These are phyloP conservation scores for Stagonosporopsis chrysanthemi DNA, from an alignment of 2,329 filamentous ascomycete genomes.

Conservation along the genomic window DNA sequence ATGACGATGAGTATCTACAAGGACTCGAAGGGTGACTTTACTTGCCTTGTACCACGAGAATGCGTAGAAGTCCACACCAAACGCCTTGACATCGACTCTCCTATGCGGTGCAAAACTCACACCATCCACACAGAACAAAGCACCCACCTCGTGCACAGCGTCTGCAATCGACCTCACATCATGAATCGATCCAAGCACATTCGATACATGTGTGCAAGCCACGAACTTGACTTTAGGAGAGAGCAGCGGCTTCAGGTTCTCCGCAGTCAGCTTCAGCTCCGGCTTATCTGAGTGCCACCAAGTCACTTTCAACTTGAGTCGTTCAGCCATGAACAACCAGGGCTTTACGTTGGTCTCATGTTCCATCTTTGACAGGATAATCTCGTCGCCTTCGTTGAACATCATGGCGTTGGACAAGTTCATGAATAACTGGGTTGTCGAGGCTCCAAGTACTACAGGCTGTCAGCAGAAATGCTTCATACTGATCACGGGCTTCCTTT, in stretches of 20 bases:
- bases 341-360: slow-evolving; percentile 80
- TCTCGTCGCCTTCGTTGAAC: slow-evolving; percentile 62
- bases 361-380: slow-evolving; percentile 75
- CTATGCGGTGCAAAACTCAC: slow-evolving; percentile 80
- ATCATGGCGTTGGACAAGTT: slow-evolving; percentile 62
- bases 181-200: slow-evolving; percentile 76
- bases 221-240: slow-evolving; percentile 72
- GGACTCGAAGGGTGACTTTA: background rate
- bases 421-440: slow-evolving; percentile 78
- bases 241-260: slow-evolving; percentile 66
- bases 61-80: slow-evolving; percentile 78
- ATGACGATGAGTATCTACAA: background rate
- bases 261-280: slow-evolving; percentile 66
- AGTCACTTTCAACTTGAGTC: slow-evolving; percentile 67
- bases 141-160: slow-evolving; percentile 59
- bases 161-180: slow-evolving; percentile 65
- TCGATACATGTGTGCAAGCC: slow-evolving; percentile 75
- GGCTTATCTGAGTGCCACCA: slow-evolving; percentile 67
- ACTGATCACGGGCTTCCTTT: too few relatives aligned
- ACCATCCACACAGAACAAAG: slow-evolving; percentile 75
- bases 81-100: slow-evolving; percentile 69
- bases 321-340: slow-evolving; percentile 73
- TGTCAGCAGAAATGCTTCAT: background rate
- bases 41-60: slow-evolving; percentile 79
- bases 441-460: slow-evolving; percentile 69